Evolutionary conservation across 352 stramenopile species (phyloP).

Genomic region (Phytophthora citricola): DNA sequence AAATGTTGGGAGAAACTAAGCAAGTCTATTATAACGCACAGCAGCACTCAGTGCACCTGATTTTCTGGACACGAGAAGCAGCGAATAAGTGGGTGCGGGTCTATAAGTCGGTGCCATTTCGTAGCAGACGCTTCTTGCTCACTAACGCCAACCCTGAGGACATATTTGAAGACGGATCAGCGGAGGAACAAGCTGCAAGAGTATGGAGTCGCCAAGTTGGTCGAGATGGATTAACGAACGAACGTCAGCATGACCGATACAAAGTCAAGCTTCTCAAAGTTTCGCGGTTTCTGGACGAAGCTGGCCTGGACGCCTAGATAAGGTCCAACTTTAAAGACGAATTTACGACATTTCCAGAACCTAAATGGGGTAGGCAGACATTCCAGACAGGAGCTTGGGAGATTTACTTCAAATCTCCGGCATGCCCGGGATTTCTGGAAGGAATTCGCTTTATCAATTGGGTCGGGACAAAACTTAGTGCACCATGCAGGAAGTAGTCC

Average conservation of each 20-base stretch:
- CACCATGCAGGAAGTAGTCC: conserved; percentile 2
- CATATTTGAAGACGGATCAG: background rate
- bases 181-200: background rate
- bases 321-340: background rate
- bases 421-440: conserved; percentile 4
- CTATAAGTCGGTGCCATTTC: conserved; percentile 3
- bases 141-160: background rate
- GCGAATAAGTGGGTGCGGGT: background rate
- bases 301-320: background rate
- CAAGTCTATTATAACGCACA: conserved; percentile 6
- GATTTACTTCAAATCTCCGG: conserved; percentile 5
- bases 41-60: conserved; percentile 9
- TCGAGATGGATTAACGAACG: background rate
- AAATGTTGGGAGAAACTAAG: conserved; percentile 14
- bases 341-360: conserved; percentile 7
- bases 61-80: conserved; percentile 8
- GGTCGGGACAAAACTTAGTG: background rate
- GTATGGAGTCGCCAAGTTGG: conserved; percentile 4
- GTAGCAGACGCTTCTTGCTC: background rate
- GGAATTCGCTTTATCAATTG: conserved; percentile 6
- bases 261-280: conserved; percentile 8
- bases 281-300: conserved; percentile 6
- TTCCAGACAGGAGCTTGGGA: conserved; percentile 8
- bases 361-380: background rate
- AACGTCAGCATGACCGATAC: conserved; percentile 1